Base-by-base conservation (phyloP, 148 eudicot genomes). In the Heliamphora exappendiculata region DNA sequence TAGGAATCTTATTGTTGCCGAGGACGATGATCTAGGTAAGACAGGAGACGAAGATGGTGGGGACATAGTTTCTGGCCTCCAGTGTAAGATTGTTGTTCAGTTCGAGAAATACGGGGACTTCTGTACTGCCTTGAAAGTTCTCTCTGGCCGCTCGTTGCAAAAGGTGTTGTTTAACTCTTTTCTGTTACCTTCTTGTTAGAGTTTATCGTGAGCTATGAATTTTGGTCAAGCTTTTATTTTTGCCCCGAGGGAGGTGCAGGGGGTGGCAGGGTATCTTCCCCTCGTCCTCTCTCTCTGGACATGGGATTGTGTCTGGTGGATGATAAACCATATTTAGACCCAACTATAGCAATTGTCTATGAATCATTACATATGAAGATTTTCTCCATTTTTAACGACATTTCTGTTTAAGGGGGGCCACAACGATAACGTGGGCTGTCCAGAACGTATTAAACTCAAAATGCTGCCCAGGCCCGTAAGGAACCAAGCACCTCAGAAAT, bases 1-100 rank as follows among this genome's bases (percentile, higher is more conserved):
- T 83, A 93, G 98, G 92, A 91, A 88, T 81, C 91, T 93, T 80
- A 85, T 86, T 83, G 96, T 93, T 84, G 87, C 88, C 37, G 98
- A 89, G 89, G 96, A 93, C 78, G 77, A 93, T 88, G 89, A 84
- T 78, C 82, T 78, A 75, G 86, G 86, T 70, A 85, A 84, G 72
- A 83, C 75, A 82, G 86, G 78, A 37, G 88, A 86, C 53, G 86
- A 89, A 73, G 96, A 90, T 36, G 76, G 67, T 65, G 89, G 11
- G 31, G 86, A 85, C 76, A 79, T 91, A 47, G 82, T 91, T 64
- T 81, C 93, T 19, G 98, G 98, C 65, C 86, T 93, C 34, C 88
- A 89, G 3, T 93, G 98, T 78, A 93, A 89, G 86, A 85, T 93
- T 55, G 85, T 91, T 37, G 91, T 93, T 72, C 96, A 85, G 76